Base-by-base conservation (phyloP, 176 grass and related monocot genomes). In the Zoysia japonica region DNA sequence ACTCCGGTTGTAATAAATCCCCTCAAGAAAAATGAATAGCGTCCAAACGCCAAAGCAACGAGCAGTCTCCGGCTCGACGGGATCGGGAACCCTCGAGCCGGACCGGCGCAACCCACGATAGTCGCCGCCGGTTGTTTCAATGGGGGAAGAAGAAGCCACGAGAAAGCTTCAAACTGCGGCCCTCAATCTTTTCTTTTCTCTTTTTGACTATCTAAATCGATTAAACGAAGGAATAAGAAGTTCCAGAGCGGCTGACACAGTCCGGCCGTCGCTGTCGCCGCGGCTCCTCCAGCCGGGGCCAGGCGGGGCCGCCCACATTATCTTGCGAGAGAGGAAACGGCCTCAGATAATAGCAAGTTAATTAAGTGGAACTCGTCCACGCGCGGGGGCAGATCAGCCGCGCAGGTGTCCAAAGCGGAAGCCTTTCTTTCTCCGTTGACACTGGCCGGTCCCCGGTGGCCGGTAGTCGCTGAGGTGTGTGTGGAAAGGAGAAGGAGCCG, bases 261-360 rank as follows among this genome's bases (percentile, higher is more conserved):
- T 61, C 74, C 47, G 0, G 75, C 9, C 9, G 59, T 78, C 68
- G 59, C 67, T 85, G 11, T 79, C 83, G 67, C 67, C 37, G 54
- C 46, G 44, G 10, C 6, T 71, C 74, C 17, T 11, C 15, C 14
- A 41, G 35, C 60, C 51, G 74, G 43, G 43, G 2, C 44, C 6
- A 7, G 47, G 49, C 68, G 66, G 6, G 48, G 17, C n/a, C 42
- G 54, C 44, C 74, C 63, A 9, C 40, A 70, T 36, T 77, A 35
- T 16, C 40, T 74, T 48, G 50, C 61, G 61, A n/a, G 11, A 43
- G 63, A 28, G 28, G 28, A 28, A 28, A 28, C 28, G 38, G 60
- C 20, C 8, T 62, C 4, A 4, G 5, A 42, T 42, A 78, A 53
- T 9, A 67, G 42, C 6, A 28, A 5, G 43, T 0, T 36, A 47